Evolutionary conservation across 495 filamentous ascomycete genomes (phyloP).

Genomic region (Thermothielavioides terrestris): DNA sequence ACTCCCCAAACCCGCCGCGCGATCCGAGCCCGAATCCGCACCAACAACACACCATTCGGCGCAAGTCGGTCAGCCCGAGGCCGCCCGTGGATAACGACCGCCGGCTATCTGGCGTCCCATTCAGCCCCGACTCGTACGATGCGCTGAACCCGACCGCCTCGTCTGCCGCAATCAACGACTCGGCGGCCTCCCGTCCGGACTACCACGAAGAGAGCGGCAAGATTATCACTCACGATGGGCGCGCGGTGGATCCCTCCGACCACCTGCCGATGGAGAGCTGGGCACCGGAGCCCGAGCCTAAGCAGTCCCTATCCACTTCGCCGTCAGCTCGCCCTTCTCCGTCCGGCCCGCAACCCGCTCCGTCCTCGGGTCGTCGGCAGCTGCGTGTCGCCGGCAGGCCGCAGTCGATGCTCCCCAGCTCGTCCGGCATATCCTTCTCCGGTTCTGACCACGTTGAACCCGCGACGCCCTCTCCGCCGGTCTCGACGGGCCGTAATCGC

Average conservation of each 20-base stretch:
- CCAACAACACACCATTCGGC: slow-evolving; percentile 45
- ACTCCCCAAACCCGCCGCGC: slow-evolving; percentile 49
- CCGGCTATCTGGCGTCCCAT: slow-evolving; percentile 59
- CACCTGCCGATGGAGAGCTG: slow-evolving; percentile 84
- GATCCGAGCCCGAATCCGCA: slow-evolving; percentile 25
- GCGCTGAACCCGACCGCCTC: slow-evolving; percentile 54
- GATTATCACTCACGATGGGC: slow-evolving; percentile 76
- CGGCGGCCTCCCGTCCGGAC: slow-evolving; percentile 17
- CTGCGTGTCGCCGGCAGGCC: slow-evolving; percentile 23
- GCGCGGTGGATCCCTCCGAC: slow-evolving; percentile 86
- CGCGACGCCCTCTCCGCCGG: slow-evolving; percentile 12
- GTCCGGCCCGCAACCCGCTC: slow-evolving; percentile 39
- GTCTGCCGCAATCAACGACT: slow-evolving; percentile 26
- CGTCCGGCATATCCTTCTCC: slow-evolving; percentile 5
- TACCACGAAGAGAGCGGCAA: slow-evolving; percentile 44
- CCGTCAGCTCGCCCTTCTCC: slow-evolving; percentile 40
- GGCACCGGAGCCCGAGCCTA: slow-evolving; percentile 87
- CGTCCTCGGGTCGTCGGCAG: slow-evolving; percentile 25
- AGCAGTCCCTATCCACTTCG: slow-evolving; percentile 43
- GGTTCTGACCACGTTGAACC: slow-evolving; percentile 18
- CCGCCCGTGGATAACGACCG: slow-evolving; percentile 49
- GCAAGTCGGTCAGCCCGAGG: slow-evolving; percentile 71
- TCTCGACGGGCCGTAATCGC: slow-evolving; percentile 41
- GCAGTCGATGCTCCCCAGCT: slow-evolving; percentile 16
- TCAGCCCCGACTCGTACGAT: slow-evolving; percentile 83